Base-by-base conservation (phyloP, 2,329 filamentous ascomycete genomes). In the Claviceps pazoutovae region DNA sequence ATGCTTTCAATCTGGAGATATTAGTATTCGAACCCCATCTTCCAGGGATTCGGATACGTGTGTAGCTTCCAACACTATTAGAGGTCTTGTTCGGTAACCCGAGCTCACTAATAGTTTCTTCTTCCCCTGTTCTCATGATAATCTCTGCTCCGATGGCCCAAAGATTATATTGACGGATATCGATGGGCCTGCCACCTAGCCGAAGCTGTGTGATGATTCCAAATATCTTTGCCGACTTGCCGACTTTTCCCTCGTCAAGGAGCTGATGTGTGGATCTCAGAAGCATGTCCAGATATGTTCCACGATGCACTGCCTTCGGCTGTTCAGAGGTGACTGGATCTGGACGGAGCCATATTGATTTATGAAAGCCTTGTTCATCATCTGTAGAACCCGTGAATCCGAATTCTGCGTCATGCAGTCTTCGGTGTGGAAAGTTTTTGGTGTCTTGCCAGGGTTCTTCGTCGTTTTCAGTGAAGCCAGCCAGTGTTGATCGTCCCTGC, bases 81-180 rank as follows among this genome's bases (percentile, higher is more conserved):
- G 8, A 17, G 30, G 14, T 6, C 9, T 19, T 11, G 16, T 17
- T 36, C 23, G 51, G 38, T 14, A 48, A 6, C 5, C 45, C 48
- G 36, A 47, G 45, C 17, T 26, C 41, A 23, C n/a, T 57, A 19
- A 37, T n/a, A 21, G 8, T 39, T 5, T 36, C 41, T 21, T 68
- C 61, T 54, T 74, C 70, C 6, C 73, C 74, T 30, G 74, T 69
- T 16, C 84, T 78, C 68, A 95, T 80, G 52, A 95, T 68, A 19
- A 96, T 79, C 67, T 95, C 90, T 2, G 87, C 88, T 0, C 88
- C 89, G 45, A 95, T 76, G 14, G 83, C 83, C 91, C 90, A 96
- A 57, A 85, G 76, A 38, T 80, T 77, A 60, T 83, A 75, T 19
- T 72, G 72, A 41, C 88, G 78, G 47, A 91, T 65, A 62, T 95